These are phyloP conservation scores for Solanum virginianum DNA, from an alignment of 257 asterid genomes.

Conservation along the genomic window DNA sequence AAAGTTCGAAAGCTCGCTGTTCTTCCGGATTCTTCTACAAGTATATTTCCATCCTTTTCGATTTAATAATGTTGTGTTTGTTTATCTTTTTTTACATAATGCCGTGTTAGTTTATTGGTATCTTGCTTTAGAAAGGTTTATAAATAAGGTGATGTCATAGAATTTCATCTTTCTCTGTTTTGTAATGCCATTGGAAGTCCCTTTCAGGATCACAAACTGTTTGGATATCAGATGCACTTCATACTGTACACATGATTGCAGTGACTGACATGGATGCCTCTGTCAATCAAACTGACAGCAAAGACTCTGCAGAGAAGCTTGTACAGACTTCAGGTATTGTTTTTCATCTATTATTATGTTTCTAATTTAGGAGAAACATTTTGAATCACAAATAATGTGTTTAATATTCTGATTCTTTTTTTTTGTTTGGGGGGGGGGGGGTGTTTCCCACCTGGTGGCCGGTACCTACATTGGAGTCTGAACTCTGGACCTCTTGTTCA, in stretches of 20 bases:
- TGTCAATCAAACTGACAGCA: slow-evolving; percentile 21
- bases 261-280: slow-evolving; percentile 38
- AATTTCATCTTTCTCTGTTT: neutral
- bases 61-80: neutral
- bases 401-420: neutral
- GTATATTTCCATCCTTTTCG: slow-evolving; percentile 1
- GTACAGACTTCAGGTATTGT: slow-evolving; percentile 40
- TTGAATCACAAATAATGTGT: neutral
- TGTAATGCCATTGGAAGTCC: neutral
- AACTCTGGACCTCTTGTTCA: neutral
- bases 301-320: slow-evolving; percentile 22
- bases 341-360: neutral
- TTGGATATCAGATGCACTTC: slow-evolving; percentile 78
- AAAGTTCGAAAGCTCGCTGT: slow-evolving; percentile 51
- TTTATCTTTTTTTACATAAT: neutral
- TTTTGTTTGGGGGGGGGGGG: too few relatives aligned
- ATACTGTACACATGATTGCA: slow-evolving; percentile 48
- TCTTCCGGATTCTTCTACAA: slow-evolving; percentile 41
- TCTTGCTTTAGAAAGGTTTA: neutral
- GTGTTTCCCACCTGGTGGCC: too few relatives aligned
- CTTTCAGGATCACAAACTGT: slow-evolving; percentile 49
- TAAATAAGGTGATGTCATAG: neutral
- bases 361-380: neutral
- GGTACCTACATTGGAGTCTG: too few relatives aligned
- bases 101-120: neutral